Conservation (phyloP, 2,329 filamentous ascomycete species). For the Ophiocordyceps sinensis region DNA sequence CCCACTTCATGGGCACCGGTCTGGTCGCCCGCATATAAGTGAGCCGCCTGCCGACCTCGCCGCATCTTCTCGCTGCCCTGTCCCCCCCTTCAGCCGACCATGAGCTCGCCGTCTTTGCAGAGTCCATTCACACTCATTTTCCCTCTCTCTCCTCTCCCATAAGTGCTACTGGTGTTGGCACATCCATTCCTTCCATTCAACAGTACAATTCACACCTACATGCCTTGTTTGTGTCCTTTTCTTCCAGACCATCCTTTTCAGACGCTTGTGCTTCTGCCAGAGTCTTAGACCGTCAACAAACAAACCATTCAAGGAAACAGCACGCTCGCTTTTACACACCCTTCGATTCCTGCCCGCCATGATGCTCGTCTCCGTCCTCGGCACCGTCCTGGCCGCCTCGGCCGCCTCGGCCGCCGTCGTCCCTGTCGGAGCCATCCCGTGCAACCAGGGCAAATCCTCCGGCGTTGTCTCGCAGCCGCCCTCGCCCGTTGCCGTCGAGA, state of each 20-base stretch:
- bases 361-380: background rate
- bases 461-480: background rate
- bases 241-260: too few species aligned
- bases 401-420: conserved; percentile 1
- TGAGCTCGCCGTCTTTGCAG: background rate
- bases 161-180: background rate
- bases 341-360: background rate
- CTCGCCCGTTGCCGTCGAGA: background rate
- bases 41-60: too few species aligned
- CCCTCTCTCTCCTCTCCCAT: background rate
- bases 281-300: background rate
- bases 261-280: background rate
- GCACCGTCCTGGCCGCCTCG: conserved; percentile 1
- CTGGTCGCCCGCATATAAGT: too few species aligned
- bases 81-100: background rate
- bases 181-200: background rate
- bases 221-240: background rate
- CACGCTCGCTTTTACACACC: background rate
- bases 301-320: background rate
- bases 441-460: background rate
- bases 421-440: background rate
- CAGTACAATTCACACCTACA: background rate
- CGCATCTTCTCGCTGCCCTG: too few species aligned
- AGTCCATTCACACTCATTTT: background rate
- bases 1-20: too few species aligned